Conservation (phyloP, 139 green algal genomes). For the Chlamydomonas eustigma region DNA sequence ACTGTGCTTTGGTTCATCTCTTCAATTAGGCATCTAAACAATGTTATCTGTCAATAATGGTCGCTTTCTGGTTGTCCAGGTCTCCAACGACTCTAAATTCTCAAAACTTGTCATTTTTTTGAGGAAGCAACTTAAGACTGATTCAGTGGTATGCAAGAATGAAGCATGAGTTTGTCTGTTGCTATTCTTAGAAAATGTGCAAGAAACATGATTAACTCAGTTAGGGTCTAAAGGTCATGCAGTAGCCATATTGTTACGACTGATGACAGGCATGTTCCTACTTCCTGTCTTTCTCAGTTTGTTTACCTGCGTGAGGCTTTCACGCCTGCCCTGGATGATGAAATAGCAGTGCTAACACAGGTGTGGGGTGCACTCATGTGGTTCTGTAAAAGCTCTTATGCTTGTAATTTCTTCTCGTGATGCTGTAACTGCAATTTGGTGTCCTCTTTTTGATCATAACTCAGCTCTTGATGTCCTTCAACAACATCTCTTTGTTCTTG, state of each 20-base stretch:
- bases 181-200: not conserved
- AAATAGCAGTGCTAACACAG: conserved; percentile 53
- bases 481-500: not conserved
- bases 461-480: not conserved
- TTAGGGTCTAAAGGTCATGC: not conserved
- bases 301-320: conserved; percentile 83
- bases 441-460: not conserved
- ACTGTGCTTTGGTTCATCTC: conserved; percentile 27
- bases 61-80: conserved; percentile 15
- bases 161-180: not conserved
- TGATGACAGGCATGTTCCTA: not conserved
- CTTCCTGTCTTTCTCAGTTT: conserved; percentile 50
- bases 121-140: conserved; percentile 59
- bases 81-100: conserved; percentile 55
- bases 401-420: not conserved
- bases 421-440: not conserved
- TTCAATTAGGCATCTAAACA: not conserved
- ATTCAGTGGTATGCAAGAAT: conserved; percentile 53
- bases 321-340: conserved; percentile 68
- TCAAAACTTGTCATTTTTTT: conserved; percentile 70
- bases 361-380: not conserved
- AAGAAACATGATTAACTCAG: not conserved
- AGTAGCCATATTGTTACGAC: not conserved
- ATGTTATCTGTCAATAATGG: not conserved
- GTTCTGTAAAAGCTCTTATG: not conserved